Conservation (phyloP, 1,284 basidiomycete genomes). For the Trichosporon ovoides region DNA sequence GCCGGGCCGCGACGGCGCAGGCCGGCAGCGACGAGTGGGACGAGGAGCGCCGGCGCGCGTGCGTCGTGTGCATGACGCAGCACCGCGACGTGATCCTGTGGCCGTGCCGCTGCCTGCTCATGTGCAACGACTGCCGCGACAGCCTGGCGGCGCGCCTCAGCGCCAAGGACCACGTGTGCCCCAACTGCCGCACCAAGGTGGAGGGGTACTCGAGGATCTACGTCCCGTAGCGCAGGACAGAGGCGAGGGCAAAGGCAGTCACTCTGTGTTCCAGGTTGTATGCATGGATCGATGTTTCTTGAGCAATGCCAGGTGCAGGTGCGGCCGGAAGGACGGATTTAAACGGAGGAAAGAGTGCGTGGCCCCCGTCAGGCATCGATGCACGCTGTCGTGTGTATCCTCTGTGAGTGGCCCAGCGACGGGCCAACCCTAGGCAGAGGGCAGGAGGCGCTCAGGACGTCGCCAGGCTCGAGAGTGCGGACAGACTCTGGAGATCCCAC, state of each 20-base stretch:
- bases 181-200: slow-evolving; percentile 32
- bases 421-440: background rate
- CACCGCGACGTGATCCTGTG: slow-evolving; percentile 44
- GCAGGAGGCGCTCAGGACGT: background rate
- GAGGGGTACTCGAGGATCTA: slow-evolving; percentile 44
- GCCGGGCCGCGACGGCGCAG: slow-evolving; percentile 14
- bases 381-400: too few relatives aligned
- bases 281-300: background rate
- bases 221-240: slow-evolving; percentile 30
- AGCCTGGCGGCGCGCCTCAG: slow-evolving; percentile 40
- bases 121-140: slow-evolving; percentile 47
- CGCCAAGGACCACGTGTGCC: slow-evolving; percentile 44
- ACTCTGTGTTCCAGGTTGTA: background rate
- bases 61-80: slow-evolving; percentile 46
- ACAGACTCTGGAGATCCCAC: too few relatives aligned
- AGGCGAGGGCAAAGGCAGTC: too few relatives aligned
- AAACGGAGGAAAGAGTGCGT: slow-evolving; percentile 7
- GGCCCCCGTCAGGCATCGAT: background rate
- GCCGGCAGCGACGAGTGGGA: slow-evolving; percentile 35
- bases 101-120: slow-evolving; percentile 45
- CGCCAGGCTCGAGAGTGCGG: background rate
- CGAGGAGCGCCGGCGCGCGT: slow-evolving; percentile 37
- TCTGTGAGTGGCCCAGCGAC: slow-evolving; percentile 1
- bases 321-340: background rate
- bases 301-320: background rate